Evolutionary conservation across 1,284 basidiomycete species (phyloP), one percentile per base, ranked within the genome.

Genomic region (Naganishia sp.): DNA sequence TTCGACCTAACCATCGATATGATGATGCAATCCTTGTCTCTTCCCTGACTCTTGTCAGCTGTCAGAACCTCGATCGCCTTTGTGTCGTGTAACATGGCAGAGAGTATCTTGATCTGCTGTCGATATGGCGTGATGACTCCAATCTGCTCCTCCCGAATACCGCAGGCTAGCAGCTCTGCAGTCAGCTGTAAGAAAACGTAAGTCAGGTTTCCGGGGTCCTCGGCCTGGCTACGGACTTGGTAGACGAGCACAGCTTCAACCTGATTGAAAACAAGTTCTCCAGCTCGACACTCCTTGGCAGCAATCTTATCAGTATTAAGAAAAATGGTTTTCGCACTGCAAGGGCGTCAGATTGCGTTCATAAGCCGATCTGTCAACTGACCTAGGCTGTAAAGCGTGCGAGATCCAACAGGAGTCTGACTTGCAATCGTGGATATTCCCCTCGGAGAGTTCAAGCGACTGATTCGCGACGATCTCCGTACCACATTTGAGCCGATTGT

Each of bases 11-110:
- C 94, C 80, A 98, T 87, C 10, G 91, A 94, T 65, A 99, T 89
- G 70, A 99, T 83, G 68, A 99, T 88, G 73, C 90, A 93, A 56
- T 94, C 91, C 78, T 99, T 99, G 80, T 99, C 96, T 53, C 96
- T 83, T 0, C 96, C 96, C 79, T 99, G 95, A 77, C 90, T 92
- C 64, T 88, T 89, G 80, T 99, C 96, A 3, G 94, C 95, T 0
- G 95, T 99, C 65, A 98, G 81, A 61, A 96, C 86, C 77, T 99
- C 96, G 31, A 99, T 82, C 72, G 73, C 87, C 79, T 6, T 85
- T 82, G 67, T 94, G 45, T 64, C 55, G 25, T 53, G 45, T 13
- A 69, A 25, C 53, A 66, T 42, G 45, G 44, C 60, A 11, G 65
- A 66, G 0, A 69, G n/a, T 0, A 94, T 83, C 80, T 97, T 96